phyloP scores from a whole-genome alignment of 495 filamentous ascomycete species.

The Echria macrotheca region DNA sequence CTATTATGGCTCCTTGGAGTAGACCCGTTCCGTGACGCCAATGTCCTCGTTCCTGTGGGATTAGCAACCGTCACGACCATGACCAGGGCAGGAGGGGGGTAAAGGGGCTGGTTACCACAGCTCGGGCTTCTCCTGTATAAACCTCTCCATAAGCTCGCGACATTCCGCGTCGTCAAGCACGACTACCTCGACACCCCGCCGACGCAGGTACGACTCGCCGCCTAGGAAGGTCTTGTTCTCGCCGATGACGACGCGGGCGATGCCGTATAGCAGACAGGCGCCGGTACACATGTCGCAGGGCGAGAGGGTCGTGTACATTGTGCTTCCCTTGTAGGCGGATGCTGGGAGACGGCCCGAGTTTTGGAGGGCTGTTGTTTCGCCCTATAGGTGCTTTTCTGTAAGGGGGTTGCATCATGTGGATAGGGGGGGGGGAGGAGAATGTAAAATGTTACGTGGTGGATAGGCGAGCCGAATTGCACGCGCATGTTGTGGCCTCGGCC shows the following conservation, averaged over 20 bases:
- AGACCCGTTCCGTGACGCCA: slow-evolving; percentile 49
- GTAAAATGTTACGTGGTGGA: slow-evolving; percentile 71
- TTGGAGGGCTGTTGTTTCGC: slow-evolving; percentile 74
- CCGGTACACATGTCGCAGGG: slow-evolving; percentile 87
- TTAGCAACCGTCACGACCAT: slow-evolving; percentile 10
- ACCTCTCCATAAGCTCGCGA: slow-evolving; percentile 67
- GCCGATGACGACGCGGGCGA: slow-evolving; percentile 75
- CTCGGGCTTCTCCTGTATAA: slow-evolving; percentile 70
- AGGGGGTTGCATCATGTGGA: too few species aligned
- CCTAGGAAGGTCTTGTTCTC: slow-evolving; percentile 78
- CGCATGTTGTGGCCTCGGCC: slow-evolving; percentile 81
- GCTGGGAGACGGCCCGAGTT: slow-evolving; percentile 72
- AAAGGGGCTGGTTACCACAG: too few species aligned
- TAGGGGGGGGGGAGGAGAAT: not conserved
- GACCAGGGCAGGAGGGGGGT: not conserved
- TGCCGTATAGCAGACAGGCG: slow-evolving; percentile 74
- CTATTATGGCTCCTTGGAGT: slow-evolving; percentile 36
- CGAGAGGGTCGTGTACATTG: slow-evolving; percentile 84
- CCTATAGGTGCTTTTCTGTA: too few species aligned
- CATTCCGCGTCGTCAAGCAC: slow-evolving; percentile 65
- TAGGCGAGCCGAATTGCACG: slow-evolving; percentile 68
- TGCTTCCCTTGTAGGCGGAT: slow-evolving; percentile 58
- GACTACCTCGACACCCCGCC: slow-evolving; percentile 68
- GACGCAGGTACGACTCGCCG: slow-evolving; percentile 67
- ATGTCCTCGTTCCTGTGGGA: slow-evolving; percentile 70